Evolutionary conservation across 192 early-diverging fungal species (phyloP), one percentile per base, ranked within the genome.

Genomic region (Geranomyces michiganensis): DNA sequence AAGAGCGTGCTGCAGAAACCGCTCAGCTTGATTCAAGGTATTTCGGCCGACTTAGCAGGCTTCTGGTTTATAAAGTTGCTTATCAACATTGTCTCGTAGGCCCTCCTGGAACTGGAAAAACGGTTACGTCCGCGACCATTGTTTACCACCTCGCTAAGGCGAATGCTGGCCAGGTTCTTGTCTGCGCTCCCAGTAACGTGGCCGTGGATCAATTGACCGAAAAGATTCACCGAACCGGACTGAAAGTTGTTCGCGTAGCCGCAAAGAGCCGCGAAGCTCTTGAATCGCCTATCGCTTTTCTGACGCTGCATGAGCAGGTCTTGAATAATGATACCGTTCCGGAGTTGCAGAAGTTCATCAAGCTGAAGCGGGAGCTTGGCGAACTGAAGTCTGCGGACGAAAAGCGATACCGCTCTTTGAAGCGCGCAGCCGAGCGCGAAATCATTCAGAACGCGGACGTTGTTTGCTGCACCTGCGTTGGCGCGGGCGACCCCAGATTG

Each of bases 181-280:
- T 99, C 0, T 96, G 93, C 72, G 97, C 97, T 0, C 96, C 97
- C n/a, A 94, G 92, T 76, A 99, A 99, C 76, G 96, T 99, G 6
- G 97, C 97, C 31, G 97, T 99, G 0, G 96, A 99, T 80, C 97
- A 99, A 77, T 78, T 99, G 67, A 94, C 97, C 0, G 94, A 95
- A 70, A 97, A 97, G 77, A 95, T 99, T 62, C 93, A 98, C 76
- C 85, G 84, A 27, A 98, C 96, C 0, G 93, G 95, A 0, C 83
- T 99, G 29, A 94, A 95, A 53, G 94, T 96, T 17, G 97, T 98
- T 27, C 91, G 97, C 19, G 87, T 99, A 56, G 90, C 94, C 21
- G 96, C 97, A 8, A 94, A 94, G 68, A 92, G 87, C 17, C 88
- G 97, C 27, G 96, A 99, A 75, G 93, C 92, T 48, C 81, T 99